These are phyloP conservation scores for Sarcocystis neurona DNA, from an alignment of 169 alveolate genomes.

Conservation along the genomic window DNA sequence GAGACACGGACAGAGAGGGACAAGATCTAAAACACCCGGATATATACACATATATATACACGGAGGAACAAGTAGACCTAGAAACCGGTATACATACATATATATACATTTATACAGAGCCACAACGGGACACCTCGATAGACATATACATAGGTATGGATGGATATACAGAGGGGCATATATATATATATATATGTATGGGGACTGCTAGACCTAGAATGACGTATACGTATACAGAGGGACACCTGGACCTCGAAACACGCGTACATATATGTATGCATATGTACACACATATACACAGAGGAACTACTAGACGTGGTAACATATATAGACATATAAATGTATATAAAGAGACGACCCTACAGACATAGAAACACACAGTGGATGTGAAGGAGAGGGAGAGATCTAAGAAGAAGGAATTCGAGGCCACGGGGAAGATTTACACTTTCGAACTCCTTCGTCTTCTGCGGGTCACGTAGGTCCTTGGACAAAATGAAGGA, in stretches of 20 bases:
- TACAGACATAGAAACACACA: too few species aligned
- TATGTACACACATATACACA: not conserved
- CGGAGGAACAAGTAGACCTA: not conserved
- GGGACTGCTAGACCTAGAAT: too few species aligned
- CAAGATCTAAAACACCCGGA: not conserved
- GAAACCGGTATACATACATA: not conserved
- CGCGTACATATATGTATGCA: not conserved
- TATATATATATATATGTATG: too few species aligned
- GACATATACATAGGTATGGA: not conserved
- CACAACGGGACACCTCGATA: not conserved
- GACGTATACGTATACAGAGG: not conserved
- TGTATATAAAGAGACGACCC: too few species aligned
- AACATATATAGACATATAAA: not conserved
- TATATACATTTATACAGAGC: too few species aligned
- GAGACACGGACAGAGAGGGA: not conserved
- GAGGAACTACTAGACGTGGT: not conserved
- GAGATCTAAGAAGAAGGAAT: not conserved
- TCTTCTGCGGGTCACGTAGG: conserved; percentile 37
- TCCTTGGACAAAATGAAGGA: conserved; percentile 45
- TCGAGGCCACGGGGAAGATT: not conserved
- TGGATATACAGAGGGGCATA: not conserved
- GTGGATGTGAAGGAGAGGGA: not conserved
- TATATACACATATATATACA: not conserved
- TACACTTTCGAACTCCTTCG: conserved; percentile 44
- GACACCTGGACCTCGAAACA: not conserved